Evolutionary conservation across 1,284 basidiomycete genomes (phyloP), one percentile per base, ranked within the genome.

Genomic region (Ustilago tritici): DNA sequence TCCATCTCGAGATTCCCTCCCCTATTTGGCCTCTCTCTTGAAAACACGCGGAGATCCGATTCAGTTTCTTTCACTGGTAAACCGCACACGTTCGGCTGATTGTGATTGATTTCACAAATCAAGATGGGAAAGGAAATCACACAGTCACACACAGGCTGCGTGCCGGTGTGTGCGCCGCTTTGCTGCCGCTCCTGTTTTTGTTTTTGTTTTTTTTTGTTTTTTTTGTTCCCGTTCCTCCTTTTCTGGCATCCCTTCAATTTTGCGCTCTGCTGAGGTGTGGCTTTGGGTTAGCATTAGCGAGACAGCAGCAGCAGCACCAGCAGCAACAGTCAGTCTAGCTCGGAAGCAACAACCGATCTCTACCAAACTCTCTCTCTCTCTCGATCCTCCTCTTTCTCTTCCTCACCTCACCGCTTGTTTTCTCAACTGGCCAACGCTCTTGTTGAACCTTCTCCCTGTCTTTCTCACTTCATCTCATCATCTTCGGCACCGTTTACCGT

Each of bases 371-470:
- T 32, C 32, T 58, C 32, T 28, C 40, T n/a, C 50, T 53, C 66
- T 54, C 49, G 43, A 36, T 32, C 56, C 41, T 41, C 28, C 63
- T 59, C 47, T 55, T 57, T 46, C 32, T n/a, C 50, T 23, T n/a
- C 41, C 46, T 23, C 61, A 56, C 32, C 43, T 6, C 31, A 52
- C 50, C 50, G 43, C 52, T 58, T 43, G 23, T 70, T 14, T 34
- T 46, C 60, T 61, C 53, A 52, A 46, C 38, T 35, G 52, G 52
- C 56, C 67, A 56, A 35, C 46, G 46, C 40, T 55, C 32, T 46
- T 14, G 23, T 52, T 36, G 23, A 28, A 32, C 54, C 41, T 54
- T 43, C 50, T 43, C 10, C 12, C 43, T 17, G 2, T 17, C 56
- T 31, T 32, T 60, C 31, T 55, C 52, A 23, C 28, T 31, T 57